Base-by-base conservation (phyloP, 2,329 filamentous ascomycete species). In the Furcasterigmium furcatum region DNA sequence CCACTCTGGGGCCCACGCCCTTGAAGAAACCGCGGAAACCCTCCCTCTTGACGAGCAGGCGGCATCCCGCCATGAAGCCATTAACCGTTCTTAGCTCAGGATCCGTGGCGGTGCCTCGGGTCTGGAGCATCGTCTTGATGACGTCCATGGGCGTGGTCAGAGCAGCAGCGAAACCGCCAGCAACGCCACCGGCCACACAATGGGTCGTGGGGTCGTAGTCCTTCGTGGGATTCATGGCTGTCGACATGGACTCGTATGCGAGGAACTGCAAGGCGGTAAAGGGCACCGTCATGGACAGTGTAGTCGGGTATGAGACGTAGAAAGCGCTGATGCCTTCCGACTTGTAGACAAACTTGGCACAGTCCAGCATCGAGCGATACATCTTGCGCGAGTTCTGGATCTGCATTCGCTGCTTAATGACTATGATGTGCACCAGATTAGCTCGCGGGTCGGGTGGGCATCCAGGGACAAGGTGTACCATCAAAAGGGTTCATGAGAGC, bases 321-420 rank as follows among this genome's bases (percentile, higher is more conserved):
- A 99, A 99, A 45, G 94, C 92, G 43, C 84, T 80, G 38, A 97
- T 66, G 44, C 94, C 94, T 69, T 99, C 94, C 43, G 82, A 85
- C 58, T 79, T 82, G 71, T 96, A 96, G 50, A 99, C 87, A 55
- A 89, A 86, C 62, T 79, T 82, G 46, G 92, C 92, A 74, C 94
- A 99, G 63, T 96, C 87, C 46, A 78, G 65, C 70, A 97, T 85
- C 19, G 87, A 91, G 58, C 85, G 86, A 72, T 97, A 96, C 72
- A 85, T 83, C 56, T 80, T 82, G 55, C 84, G 84, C n/a, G 92
- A 97, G 60, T 94, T 88, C 64, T 96, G 89, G 48, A 99, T 88
- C 68, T 99, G 94, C 94, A 99, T 99, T 58, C 94, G 88, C 68
- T 99, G 94, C 72, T 99, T 99, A 74, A 99, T 96, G 51, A 99